These are phyloP conservation scores for Alnus glutinosa DNA, from an alignment of 306 rosid genomes.

Conservation along the genomic window DNA sequence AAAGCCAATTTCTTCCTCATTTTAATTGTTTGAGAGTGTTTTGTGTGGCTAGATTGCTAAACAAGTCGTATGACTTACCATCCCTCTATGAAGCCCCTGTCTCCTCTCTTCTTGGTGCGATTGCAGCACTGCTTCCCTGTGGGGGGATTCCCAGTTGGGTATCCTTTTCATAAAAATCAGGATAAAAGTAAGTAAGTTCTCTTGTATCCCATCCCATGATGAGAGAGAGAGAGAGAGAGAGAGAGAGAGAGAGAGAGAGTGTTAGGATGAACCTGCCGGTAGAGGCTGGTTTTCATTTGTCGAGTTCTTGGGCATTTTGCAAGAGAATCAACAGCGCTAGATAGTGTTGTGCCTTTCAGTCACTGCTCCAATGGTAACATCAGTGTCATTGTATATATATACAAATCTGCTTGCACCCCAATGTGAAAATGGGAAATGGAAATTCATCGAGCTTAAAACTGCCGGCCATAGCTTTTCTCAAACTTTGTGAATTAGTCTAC, in stretches of 20 bases:
- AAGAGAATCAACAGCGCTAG: constrained; percentile 17
- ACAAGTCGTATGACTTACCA: constrained; percentile 43
- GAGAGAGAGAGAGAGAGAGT: constrained; percentile 15
- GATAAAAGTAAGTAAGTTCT: neutral
- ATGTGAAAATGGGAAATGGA: neutral
- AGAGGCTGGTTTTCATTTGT: constrained; percentile 35
- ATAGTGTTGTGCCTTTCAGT: constrained; percentile 1
- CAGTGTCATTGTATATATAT: constrained; percentile 7
- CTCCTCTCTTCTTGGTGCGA: constrained; percentile 58
- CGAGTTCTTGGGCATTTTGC: constrained; percentile 54
- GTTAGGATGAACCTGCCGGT: constrained; percentile 3
- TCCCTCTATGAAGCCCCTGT: constrained; percentile 81
- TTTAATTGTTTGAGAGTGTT: neutral
- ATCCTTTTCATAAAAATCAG: constrained; percentile 36
- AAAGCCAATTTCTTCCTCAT: neutral
- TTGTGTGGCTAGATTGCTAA: neutral
- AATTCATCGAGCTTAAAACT: neutral
- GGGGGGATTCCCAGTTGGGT: constrained; percentile 61
- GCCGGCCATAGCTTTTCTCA: neutral
- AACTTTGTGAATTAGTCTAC: neutral
- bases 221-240: neutral
- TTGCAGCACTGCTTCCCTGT: constrained; percentile 38
- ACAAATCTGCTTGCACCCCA: neutral
- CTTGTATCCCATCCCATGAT: no score
- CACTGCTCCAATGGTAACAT: constrained; percentile 12